Percentiles rank a stretch among this genome's conserved stretches.
Conservation (phyloP, 208 protist genomes). For the Crithidia mellificae region DNA sequence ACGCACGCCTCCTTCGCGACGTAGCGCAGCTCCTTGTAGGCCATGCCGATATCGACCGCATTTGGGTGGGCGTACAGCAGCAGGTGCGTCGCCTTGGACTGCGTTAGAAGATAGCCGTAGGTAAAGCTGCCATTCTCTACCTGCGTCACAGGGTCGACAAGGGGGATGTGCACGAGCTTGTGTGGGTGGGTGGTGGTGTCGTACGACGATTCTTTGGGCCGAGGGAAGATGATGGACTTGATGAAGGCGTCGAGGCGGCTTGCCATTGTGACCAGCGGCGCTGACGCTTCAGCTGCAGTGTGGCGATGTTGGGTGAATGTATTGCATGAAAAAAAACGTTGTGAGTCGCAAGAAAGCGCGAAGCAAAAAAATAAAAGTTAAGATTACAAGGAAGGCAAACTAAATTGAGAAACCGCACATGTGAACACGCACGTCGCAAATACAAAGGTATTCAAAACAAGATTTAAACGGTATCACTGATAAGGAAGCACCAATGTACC, state of each 20-base stretch:
- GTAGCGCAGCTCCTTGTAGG: conserved; percentile 69
- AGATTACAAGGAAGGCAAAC: no score
- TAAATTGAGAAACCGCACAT: no score
- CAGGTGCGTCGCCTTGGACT: conserved; percentile 56
- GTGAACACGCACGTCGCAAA: no score
- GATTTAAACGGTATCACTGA: no score
- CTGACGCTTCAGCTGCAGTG: conserved; percentile 11
- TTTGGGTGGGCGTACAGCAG: conserved; percentile 87
- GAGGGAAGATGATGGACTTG: conserved; percentile 75
- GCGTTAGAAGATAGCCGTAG: conserved; percentile 54
- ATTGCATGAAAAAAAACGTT: no score
- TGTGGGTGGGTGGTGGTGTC: conserved; percentile 45
- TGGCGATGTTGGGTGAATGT: neutral
- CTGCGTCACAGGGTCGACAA: conserved; percentile 47
- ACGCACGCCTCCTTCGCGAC: conserved; percentile 55
- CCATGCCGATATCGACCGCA: conserved; percentile 82
- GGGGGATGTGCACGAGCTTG: conserved; percentile 63
- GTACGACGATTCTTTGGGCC: conserved; percentile 62
- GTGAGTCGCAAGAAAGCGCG: no score
- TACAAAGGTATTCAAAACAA: no score
- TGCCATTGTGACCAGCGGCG: conserved; percentile 30
- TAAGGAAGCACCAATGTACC: no score
- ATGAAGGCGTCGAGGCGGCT: conserved; percentile 64
- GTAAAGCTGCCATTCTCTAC: conserved; percentile 65
- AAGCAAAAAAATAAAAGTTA: neutral